Percentiles rank a stretch among this genome's conserved stretches.
Evolutionary conservation across 768 basidiomycete species (phyloP).

Genomic region (Clitopilus hobsonii): DNA sequence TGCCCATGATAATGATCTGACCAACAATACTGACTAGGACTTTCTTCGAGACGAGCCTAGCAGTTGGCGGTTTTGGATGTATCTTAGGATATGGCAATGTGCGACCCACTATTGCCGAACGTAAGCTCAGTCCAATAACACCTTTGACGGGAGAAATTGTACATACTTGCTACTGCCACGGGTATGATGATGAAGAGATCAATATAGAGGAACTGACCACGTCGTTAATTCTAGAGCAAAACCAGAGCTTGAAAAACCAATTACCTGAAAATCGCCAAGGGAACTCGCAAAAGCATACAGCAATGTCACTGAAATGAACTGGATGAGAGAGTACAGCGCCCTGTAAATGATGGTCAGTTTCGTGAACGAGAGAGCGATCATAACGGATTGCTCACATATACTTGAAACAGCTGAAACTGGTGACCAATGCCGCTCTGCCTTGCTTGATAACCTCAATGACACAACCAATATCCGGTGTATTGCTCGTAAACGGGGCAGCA

Average conservation of each 20-base stretch:
- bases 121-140: conserved; percentile 8
- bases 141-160: neutral
- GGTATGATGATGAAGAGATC: conserved; percentile 98
- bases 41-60: conserved; percentile 92
- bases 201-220: conserved; percentile 84
- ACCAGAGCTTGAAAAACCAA: conserved; percentile 14
- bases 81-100: conserved; percentile 87
- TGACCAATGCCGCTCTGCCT: conserved; percentile 92
- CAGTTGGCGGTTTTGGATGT: conserved; percentile 87
- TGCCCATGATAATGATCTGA: conserved; percentile 83
- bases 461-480: conserved; percentile 91
- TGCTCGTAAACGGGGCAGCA: conserved; percentile 95
- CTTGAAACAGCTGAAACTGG: conserved; percentile 99
- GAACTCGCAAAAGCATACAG: conserved; percentile 96
- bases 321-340: conserved; percentile 97
- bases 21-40: conserved; percentile 92
- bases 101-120: conserved; percentile 73
- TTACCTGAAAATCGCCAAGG: conserved; percentile 92
- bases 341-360: conserved; percentile 33
- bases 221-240: conserved; percentile 9
- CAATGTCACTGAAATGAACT: conserved; percentile 96
- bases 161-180: conserved; percentile 90
- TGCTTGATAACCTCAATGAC: conserved; percentile 96
- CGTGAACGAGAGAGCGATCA: conserved; percentile 12
- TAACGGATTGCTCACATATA: conserved; percentile 99